Evolutionary conservation across 495 filamentous ascomycete genomes (phyloP), one percentile per base, ranked within the genome.

Genomic region (Barbatosphaeria neglecta): DNA sequence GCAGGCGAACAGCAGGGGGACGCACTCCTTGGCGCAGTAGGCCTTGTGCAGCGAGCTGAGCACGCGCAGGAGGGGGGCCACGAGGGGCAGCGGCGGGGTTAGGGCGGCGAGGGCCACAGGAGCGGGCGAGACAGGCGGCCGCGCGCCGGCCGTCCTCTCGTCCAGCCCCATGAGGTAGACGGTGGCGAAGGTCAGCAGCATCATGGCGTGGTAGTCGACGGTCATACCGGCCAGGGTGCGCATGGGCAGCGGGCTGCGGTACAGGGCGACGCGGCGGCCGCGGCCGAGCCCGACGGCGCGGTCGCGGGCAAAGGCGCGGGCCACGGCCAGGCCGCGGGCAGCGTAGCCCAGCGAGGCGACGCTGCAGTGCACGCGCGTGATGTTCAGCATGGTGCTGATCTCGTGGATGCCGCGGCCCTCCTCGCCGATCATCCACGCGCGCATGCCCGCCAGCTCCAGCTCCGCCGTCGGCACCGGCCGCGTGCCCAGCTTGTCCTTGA

Each of bases 401-500:
- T 80, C 79, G 37, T 70, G 69, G 17, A 84, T 69, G n/a, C 83
- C 83, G 13, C 75, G 62, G 24, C 83, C 81, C 37, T 80, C 60
- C 9, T 63, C 57, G 18, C 84, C 83, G 37, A 88, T 61, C 4
- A 86, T 63, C 60, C 80, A 81, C 2, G 69, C 84, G 17, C 84
- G 73, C 63, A 76, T 77, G 15, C 66, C 68, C 11, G 65, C 64
- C 18, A 82, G 66, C 43, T 82, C 79, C 5, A 86, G 67, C 49
- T 88, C 83, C 4, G 82, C 83, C 0, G 83, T 86, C 0, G 83
- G 83, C 1, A 87, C 59, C 17, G 79, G 64, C 44, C 76, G 77
- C 2, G 83, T 85, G 40, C 83, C 84, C 27, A 86, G 67, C 49
- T 86, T 87, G 52, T 73, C 72, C 55, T 87, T 87, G 22, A 86